Evolutionary conservation across 768 basidiomycete genomes (phyloP), one percentile per base, ranked within the genome.

Genomic region (Lactifluus piperatus): DNA sequence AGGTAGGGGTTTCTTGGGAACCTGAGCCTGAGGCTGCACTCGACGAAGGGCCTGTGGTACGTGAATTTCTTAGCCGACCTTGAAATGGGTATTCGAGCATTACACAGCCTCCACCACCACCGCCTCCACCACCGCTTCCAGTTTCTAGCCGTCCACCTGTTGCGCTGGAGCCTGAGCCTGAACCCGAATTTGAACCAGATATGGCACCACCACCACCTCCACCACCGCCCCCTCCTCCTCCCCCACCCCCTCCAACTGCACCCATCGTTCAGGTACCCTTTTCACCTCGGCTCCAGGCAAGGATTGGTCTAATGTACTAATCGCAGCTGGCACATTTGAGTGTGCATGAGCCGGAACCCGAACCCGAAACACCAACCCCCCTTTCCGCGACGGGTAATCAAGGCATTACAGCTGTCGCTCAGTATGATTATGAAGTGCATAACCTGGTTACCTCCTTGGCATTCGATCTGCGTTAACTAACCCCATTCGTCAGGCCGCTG

Each of bases 401-500:
- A 67, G 90, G 88, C 3, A 62, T 81, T n/a, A 77, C 78, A 27
- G 94, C 92, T 0, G 76, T 86, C 50, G 94, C 89, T 3, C 62
- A 86, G 22, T 97, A 84, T 70, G 86, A 87, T 3, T 97, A 94
- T 64, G 86, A 88, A 67, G 80, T 85, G 74, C 58, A 63, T 68
- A 41, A 8, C 26, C 34, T 14, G 10, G 22, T 22, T 37, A 34
- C 6, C 27, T 4, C 20, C 14, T 29, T 11, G 7, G 9, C 37
- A 2, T 6, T 43, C 8, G 37, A 54, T 34, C 36, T 41, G 27
- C 11, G 51, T 36, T 46, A 22, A 5, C 32, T 47, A 5, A 63
- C 41, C 7, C 34, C 34, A 45, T 30, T 14, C 50, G 43, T 20
- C 49, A 87, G 83, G 88, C 88, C 16, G 76, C 83, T 11, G 91